Base-by-base conservation (phyloP, 2,329 filamentous ascomycete genomes). In the Ophiostoma novo-ulmi region DNA sequence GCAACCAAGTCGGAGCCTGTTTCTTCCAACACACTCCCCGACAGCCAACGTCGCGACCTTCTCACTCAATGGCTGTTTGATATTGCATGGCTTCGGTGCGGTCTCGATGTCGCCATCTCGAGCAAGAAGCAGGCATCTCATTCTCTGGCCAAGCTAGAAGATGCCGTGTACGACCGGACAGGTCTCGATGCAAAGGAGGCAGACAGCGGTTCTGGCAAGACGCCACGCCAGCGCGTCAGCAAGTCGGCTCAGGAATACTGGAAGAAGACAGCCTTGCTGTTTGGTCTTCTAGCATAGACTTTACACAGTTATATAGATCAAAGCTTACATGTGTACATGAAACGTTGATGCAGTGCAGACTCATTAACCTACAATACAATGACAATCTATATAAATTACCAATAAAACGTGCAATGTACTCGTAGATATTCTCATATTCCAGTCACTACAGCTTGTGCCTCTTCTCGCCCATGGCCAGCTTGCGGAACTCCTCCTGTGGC, bases 401-500 rank as follows among this genome's bases (percentile, higher is more conserved):
- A 31, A 31, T 31, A 31, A 31, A 31, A 31, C 31, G 31, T 31
- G 31, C 31, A 31, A 31, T 31, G 2, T 17, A 44, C 14, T 20
- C 22, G 52, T 58, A 31, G 8, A 22, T 58, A n/a, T 26, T 31
- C 31, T 31, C 31, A 31, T 31, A 4, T 31, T 31, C 31, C 3
- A 31, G 31, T 31, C 31, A 31, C 64, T 83, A 97, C 79, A 98
- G 81, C 83, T 98, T 98, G 82, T 99, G 95, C 78, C 89, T 92
- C 87, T 97, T 98, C 85, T 95, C 88, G 14, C 94, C 93, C 73
- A 84, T 88, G 1, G 93, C 93, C 78, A 98, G 82, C 84, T 91
- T 94, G 76, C 85, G 82, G 78, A 98, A 98, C 83, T 98, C 92
- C 79, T 90, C 86, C 83, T 97, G 93, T 26, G 95, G 95, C 63